Conservation (phyloP, 352 stramenopile genomes). For the Pythium aquatile region DNA sequence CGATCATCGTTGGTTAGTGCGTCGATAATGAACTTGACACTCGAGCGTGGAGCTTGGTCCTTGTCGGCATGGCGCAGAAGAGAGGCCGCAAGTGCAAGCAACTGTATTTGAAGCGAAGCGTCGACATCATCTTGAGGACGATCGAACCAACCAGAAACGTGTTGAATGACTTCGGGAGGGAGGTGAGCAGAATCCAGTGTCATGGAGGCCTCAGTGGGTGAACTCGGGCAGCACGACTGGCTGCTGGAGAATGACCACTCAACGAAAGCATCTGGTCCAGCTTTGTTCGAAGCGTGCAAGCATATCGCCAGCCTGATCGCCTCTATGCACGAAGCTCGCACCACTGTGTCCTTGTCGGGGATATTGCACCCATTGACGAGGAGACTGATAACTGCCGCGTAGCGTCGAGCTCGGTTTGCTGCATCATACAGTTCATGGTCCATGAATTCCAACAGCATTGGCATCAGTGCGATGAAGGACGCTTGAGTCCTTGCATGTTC, state of each 20-base stretch:
- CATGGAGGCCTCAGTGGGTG: not conserved
- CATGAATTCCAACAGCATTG: constrained; percentile 17
- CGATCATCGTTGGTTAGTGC: constrained; percentile 13
- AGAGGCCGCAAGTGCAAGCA: constrained; percentile 14
- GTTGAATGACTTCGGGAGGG: not conserved
- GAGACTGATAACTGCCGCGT: constrained; percentile 10
- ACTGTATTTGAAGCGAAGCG: not conserved
- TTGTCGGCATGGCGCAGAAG: constrained; percentile 13
- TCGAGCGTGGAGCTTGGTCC: not conserved
- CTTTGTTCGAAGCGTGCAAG: not conserved
- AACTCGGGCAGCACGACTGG: not conserved
- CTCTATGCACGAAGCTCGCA: not conserved
- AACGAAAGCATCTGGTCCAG: not conserved
- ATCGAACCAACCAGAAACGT: constrained; percentile 8
- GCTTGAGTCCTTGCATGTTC: not conserved
- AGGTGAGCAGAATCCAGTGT: not conserved
- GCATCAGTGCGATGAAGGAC: constrained; percentile 8
- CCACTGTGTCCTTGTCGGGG: not conserved
- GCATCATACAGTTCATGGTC: constrained; percentile 13
- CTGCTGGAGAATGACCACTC: not conserved
- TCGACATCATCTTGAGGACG: constrained; percentile 2
- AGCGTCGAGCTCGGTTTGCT: constrained; percentile 6
- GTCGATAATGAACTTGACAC: constrained; percentile 6
- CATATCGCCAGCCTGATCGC: not conserved
- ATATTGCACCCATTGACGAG: not conserved